These are phyloP conservation scores for barrel medic (Medicago truncatula) DNA, from an alignment of 306 rosid species.

Conservation along the genomic window MtrunA17r5.0-ANR NC_053046.1:7590001-7590500, in stretches of 20 bases:
- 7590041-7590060: neutral
- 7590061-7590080: too few species aligned
- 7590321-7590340: slow-evolving; percentile 19
- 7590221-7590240: slow-evolving; percentile 68
- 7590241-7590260: slow-evolving; percentile 58
- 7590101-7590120: too few species aligned
- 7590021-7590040: neutral
- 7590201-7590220: slow-evolving; percentile 58
- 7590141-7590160: too few species aligned
- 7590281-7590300: neutral
- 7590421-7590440: slow-evolving; percentile 78
- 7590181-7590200: slow-evolving; percentile 16
- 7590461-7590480: neutral
- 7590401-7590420: slow-evolving; percentile 81
- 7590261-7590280: slow-evolving; percentile 58
- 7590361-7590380: slow-evolving; percentile 70
- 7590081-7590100: neutral
- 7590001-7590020: neutral
- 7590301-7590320: slow-evolving; percentile 3
- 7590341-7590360: slow-evolving; percentile 51
- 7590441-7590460: neutral
- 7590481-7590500: too few species aligned
- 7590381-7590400: slow-evolving; percentile 64
- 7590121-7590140: too few species aligned
- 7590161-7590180: too few species aligned